Evolutionary conservation across 768 basidiomycete genomes (phyloP).

Genomic region (Agrocybe chaxingu): DNA sequence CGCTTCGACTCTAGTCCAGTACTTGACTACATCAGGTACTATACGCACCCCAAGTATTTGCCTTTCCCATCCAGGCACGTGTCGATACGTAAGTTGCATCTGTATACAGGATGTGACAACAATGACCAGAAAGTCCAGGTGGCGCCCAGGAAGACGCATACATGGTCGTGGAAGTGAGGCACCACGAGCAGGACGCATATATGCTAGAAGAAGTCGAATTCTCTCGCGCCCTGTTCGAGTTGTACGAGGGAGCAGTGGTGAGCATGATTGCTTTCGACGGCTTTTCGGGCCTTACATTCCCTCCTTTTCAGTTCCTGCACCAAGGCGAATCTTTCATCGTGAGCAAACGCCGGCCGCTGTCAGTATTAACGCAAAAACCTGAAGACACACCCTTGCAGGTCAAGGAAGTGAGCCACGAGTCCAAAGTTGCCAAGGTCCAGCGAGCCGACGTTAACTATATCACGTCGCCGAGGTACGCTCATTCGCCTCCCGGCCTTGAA

Average conservation of each 20-base stretch:
- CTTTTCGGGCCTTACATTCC: neutral
- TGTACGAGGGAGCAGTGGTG: slow-evolving; percentile 88
- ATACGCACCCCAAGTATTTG: slow-evolving; percentile 73
- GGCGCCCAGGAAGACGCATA: slow-evolving; percentile 80
- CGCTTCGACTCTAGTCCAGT: neutral
- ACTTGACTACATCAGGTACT: slow-evolving; percentile 56
- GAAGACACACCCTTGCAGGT: slow-evolving; percentile 38
- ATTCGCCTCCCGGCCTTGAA: neutral
- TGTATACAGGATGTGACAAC: neutral
- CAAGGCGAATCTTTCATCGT: slow-evolving; percentile 83
- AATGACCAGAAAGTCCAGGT: slow-evolving; percentile 24
- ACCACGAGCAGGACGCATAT: slow-evolving; percentile 26
- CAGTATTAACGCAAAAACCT: neutral
- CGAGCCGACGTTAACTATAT: slow-evolving; percentile 83
- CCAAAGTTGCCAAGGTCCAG: slow-evolving; percentile 64
- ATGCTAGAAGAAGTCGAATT: slow-evolving; percentile 82
- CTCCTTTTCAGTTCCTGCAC: slow-evolving; percentile 69
- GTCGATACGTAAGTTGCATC: slow-evolving; percentile 50
- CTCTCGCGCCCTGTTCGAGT: slow-evolving; percentile 81
- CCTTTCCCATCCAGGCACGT: slow-evolving; percentile 74
- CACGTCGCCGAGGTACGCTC: slow-evolving; percentile 61
- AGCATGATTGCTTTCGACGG: neutral
- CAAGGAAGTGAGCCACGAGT: slow-evolving; percentile 78
- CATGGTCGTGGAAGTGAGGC: slow-evolving; percentile 62
- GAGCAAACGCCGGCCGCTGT: slow-evolving; percentile 13